Percentiles rank a stretch among this genome's conserved stretches.
Conservation (phyloP, 768 basidiomycete species). For the Neoboletus magnificus region DNA sequence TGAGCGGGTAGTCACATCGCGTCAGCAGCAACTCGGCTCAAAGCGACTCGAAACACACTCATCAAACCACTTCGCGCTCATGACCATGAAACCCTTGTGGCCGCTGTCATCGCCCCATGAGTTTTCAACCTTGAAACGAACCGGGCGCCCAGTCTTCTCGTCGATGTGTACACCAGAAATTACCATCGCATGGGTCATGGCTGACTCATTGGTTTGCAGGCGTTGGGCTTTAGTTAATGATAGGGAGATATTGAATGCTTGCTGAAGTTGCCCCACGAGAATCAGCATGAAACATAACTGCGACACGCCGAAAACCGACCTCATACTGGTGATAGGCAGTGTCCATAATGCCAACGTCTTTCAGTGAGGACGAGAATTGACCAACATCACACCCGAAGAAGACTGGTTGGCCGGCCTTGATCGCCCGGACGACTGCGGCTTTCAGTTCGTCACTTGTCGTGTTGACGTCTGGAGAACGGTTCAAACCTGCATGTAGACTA, state of each 20-base stretch:
- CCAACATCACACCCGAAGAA: slow-evolving; percentile 99
- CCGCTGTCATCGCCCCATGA: slow-evolving; percentile 81
- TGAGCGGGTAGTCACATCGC: slow-evolving; percentile 24
- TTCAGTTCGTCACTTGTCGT: slow-evolving; percentile 82
- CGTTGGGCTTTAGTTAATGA: slow-evolving; percentile 84
- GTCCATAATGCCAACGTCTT: slow-evolving; percentile 78
- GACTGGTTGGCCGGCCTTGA: slow-evolving; percentile 85
- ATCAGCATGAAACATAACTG: neutral
- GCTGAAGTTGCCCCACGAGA: slow-evolving; percentile 36
- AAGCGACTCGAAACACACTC: slow-evolving; percentile 49
- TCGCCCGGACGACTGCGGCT: slow-evolving; percentile 73
- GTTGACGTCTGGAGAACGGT: slow-evolving; percentile 67
- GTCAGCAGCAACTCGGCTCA: neutral
- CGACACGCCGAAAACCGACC: slow-evolving; percentile 33
- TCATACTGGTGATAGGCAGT: slow-evolving; percentile 78
- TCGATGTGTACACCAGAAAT: slow-evolving; percentile 92
- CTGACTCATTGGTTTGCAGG: slow-evolving; percentile 74
- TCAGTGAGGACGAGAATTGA: slow-evolving; percentile 64
- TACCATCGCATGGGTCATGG: slow-evolving; percentile 91
- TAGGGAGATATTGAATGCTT: slow-evolving; percentile 79
- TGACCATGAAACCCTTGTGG: slow-evolving; percentile 86
- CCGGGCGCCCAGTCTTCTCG: slow-evolving; percentile 56
- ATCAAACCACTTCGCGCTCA: slow-evolving; percentile 91
- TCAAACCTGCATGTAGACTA: neutral
- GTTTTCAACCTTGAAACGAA: slow-evolving; percentile 97